Evolutionary conservation across 73 alveolate genomes (phyloP).

Genomic region (Uronychia setigera): DNA sequence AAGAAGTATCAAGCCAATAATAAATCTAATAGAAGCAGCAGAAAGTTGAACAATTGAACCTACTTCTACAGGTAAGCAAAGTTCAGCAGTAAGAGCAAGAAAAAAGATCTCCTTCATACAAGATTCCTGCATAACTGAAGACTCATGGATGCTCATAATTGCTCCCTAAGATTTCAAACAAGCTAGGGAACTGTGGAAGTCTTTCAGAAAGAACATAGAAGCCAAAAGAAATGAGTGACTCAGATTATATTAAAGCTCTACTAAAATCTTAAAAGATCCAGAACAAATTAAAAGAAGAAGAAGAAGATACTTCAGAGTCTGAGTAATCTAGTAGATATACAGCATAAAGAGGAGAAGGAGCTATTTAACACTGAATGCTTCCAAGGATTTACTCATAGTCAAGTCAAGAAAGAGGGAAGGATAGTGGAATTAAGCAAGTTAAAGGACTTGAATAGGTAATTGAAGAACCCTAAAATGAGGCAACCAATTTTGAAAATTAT

Average conservation of each 20-base stretch:
- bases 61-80: too few relatives aligned
- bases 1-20: too few relatives aligned
- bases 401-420: too few relatives aligned
- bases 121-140: too few relatives aligned
- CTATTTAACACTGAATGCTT: not conserved
- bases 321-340: not conserved
- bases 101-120: not conserved
- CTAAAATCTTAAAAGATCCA: too few relatives aligned
- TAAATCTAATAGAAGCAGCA: too few relatives aligned
- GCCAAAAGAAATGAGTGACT: not conserved
- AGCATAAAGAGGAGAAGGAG: not conserved
- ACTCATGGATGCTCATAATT: too few relatives aligned
- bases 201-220: not conserved
- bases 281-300: not conserved
- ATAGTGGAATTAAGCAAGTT: too few relatives aligned
- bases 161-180: too few relatives aligned
- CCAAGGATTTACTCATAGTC: not conserved
- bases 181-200: not conserved
- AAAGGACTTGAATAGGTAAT: not conserved
- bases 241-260: not conserved
- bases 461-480: not conserved
- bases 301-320: not conserved
- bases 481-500: not conserved
- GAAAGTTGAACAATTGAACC: not conserved
- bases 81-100: not conserved